These are phyloP conservation scores for Eragrostis nindensis DNA, from an alignment of 176 grass and related monocot genomes.

Conservation along the genomic window DNA sequence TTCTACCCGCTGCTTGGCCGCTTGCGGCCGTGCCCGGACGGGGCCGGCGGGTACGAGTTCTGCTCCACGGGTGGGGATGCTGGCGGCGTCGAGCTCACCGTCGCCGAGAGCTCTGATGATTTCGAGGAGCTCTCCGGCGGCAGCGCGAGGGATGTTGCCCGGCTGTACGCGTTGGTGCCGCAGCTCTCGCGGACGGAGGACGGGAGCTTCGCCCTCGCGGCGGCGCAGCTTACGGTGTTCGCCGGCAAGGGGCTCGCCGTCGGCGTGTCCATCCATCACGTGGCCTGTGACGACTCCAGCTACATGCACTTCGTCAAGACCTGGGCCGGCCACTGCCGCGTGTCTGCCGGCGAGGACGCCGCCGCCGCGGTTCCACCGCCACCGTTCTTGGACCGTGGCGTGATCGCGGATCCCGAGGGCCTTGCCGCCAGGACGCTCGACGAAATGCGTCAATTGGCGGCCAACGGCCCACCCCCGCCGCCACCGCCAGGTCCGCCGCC, in stretches of 20 bases:
- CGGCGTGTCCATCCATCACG: conserved; percentile 87
- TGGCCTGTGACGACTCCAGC: conserved; percentile 90
- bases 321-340: conserved; percentile 55
- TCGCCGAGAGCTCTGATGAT: conserved; percentile 68
- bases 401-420: conserved; percentile 59
- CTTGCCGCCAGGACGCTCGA: conserved; percentile 72
- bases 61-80: conserved; percentile 33
- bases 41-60: conserved; percentile 80
- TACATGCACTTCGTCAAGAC: conserved; percentile 91
- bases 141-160: conserved; percentile 36
- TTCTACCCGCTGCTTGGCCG: conserved; percentile 82
- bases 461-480: conserved; percentile 54
- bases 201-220: conserved; percentile 54
- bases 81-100: conserved; percentile 49
- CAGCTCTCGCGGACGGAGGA: conserved; percentile 45
- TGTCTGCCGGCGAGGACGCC: not conserved
- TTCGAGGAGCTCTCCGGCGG: conserved; percentile 66
- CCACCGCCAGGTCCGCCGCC: conserved; percentile 36
- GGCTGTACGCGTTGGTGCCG: conserved; percentile 68
- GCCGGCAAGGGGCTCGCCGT: conserved; percentile 54
- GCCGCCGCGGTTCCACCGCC: not conserved
- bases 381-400: conserved; percentile 61
- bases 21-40: conserved; percentile 49
- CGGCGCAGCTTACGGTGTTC: conserved; percentile 83
- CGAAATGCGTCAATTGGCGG: conserved; percentile 71